phyloP scores from a whole-genome alignment of 2,329 filamentous ascomycete species.

The Dissoconium aciculare region DNA sequence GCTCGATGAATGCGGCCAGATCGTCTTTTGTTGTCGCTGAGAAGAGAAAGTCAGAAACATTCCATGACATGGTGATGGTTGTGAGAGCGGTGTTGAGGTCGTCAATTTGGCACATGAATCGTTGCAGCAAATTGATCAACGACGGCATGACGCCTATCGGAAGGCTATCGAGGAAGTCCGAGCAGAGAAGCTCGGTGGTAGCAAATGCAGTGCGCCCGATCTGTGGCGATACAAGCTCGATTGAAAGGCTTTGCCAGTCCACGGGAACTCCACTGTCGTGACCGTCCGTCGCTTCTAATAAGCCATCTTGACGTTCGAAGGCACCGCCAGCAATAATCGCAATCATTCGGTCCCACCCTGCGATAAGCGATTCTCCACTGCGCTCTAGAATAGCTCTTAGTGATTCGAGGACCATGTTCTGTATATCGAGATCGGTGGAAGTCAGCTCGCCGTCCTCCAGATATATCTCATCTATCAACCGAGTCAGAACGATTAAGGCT shows the following conservation, averaged over 20 bases:
- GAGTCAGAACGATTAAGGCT: conserved; percentile 26
- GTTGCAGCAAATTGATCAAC: conserved; percentile 77
- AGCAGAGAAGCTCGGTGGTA: conserved; percentile 82
- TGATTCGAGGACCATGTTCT: conserved; percentile 55
- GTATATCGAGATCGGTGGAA: conserved; percentile 37
- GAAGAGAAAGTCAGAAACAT: conserved; percentile 73
- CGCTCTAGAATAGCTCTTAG: conserved; percentile 63
- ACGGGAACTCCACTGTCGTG: conserved; percentile 11
- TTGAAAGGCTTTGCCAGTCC: conserved; percentile 18
- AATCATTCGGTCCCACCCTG: conserved; percentile 76
- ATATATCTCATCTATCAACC: conserved; percentile 30
- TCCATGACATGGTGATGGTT: conserved; percentile 93
- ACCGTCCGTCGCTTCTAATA: conserved; percentile 1
- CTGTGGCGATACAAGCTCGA: conserved; percentile 45
- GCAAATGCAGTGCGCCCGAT: conserved; percentile 77
- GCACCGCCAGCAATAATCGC: conserved; percentile 69
- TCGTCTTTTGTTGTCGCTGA: conserved; percentile 29
- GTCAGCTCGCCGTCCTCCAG: conserved; percentile 12
- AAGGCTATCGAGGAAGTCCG: conserved; percentile 70
- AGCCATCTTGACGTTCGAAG: conserved; percentile 40
- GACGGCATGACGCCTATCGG: conserved; percentile 55
- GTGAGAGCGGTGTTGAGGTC: conserved; percentile 93
- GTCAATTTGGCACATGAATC: conserved; percentile 76
- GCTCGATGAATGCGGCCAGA: conserved; percentile 18
- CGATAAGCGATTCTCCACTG: conserved; percentile 67